Conservation (phyloP, 2,329 filamentous ascomycete genomes). For the Xylariaceae sp. region DNA sequence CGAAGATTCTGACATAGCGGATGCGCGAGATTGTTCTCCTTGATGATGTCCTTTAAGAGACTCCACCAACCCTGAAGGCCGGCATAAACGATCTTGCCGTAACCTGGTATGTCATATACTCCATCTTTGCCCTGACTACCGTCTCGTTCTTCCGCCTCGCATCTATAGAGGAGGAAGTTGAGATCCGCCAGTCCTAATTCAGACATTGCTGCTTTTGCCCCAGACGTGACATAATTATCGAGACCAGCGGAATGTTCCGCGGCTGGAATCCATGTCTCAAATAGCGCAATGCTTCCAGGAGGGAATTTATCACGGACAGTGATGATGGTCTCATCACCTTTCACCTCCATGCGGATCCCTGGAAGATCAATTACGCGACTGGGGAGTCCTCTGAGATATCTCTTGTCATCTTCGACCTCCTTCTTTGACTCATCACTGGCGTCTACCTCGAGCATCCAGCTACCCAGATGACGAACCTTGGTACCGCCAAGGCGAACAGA, state of each 20-base stretch:
- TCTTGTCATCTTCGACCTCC: constrained; percentile 63
- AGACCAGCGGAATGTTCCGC: constrained; percentile 80
- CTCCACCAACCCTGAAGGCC: constrained; percentile 99
- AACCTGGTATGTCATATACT: constrained; percentile 80
- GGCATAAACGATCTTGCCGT: constrained; percentile 85
- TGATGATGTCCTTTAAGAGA: constrained; percentile 76
- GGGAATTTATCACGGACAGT: constrained; percentile 79
- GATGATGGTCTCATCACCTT: constrained; percentile 72
- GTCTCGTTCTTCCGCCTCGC: constrained; percentile 82
- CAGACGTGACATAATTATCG: constrained; percentile 81
- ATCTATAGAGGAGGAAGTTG: constrained; percentile 88
- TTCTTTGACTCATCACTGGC: constrained; percentile 65
- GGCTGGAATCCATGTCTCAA: constrained; percentile 91
- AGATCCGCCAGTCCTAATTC: constrained; percentile 75
- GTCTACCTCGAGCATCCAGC: constrained; percentile 90
- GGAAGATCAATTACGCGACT: constrained; percentile 72
- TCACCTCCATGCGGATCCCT: constrained; percentile 68
- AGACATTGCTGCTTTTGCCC: constrained; percentile 72
- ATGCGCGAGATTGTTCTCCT: constrained; percentile 86
- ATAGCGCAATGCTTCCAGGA: constrained; percentile 89
- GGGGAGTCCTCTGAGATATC: constrained; percentile 74
- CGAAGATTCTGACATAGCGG: constrained; percentile 90
- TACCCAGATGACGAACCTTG: constrained; percentile 78
- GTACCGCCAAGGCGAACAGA: constrained; percentile 80
- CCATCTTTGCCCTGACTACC: constrained; percentile 76